Percentiles rank a stretch among this genome's conserved stretches.
Evolutionary conservation across 2,329 filamentous ascomycete species (phyloP).

Genomic region (Sporothrix dimorphospora): DNA sequence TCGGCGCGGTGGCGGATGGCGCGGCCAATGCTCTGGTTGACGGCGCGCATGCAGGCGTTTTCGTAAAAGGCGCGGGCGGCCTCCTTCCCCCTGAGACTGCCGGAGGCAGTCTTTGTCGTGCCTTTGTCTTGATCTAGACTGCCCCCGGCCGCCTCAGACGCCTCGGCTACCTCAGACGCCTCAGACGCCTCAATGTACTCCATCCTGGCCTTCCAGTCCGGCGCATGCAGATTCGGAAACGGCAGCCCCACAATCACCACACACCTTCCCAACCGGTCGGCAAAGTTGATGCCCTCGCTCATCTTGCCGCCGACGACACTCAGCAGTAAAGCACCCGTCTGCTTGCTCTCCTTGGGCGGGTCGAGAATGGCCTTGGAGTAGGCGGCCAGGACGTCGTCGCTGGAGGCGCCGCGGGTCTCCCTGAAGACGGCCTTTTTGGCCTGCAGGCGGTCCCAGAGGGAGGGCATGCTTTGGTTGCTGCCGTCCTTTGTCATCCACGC

Average conservation of each 20-base stretch:
- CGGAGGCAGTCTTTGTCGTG: background rate
- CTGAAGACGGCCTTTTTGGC: slow-evolving; percentile 65
- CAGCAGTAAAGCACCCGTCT: slow-evolving; percentile 67
- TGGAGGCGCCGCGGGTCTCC: slow-evolving; percentile 57
- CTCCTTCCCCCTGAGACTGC: slow-evolving; percentile 44
- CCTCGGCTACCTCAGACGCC: too few relatives aligned
- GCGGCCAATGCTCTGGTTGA: slow-evolving; percentile 94
- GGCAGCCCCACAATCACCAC: slow-evolving; percentile 91
- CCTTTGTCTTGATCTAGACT: background rate
- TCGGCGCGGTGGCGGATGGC: slow-evolving; percentile 87
- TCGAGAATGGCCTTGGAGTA: slow-evolving; percentile 72
- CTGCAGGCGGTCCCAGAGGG: slow-evolving; percentile 62
- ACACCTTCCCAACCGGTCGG: slow-evolving; percentile 82
- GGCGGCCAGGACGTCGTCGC: slow-evolving; percentile 71
- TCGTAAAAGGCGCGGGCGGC: slow-evolving; percentile 82
- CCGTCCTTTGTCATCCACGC: slow-evolving; percentile 51
- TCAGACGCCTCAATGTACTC: slow-evolving; percentile 71
- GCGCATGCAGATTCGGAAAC: slow-evolving; percentile 85
- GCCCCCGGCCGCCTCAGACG: too few relatives aligned
- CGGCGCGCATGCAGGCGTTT: slow-evolving; percentile 93
- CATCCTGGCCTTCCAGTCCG: slow-evolving; percentile 92
- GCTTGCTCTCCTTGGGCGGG: slow-evolving; percentile 19
- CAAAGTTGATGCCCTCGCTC: slow-evolving; percentile 98
- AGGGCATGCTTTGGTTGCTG: slow-evolving; percentile 37
- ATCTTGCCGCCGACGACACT: slow-evolving; percentile 93